Evolutionary conservation across 1,284 basidiomycete species (phyloP).

Genomic region (Lentinus polychrous): DNA sequence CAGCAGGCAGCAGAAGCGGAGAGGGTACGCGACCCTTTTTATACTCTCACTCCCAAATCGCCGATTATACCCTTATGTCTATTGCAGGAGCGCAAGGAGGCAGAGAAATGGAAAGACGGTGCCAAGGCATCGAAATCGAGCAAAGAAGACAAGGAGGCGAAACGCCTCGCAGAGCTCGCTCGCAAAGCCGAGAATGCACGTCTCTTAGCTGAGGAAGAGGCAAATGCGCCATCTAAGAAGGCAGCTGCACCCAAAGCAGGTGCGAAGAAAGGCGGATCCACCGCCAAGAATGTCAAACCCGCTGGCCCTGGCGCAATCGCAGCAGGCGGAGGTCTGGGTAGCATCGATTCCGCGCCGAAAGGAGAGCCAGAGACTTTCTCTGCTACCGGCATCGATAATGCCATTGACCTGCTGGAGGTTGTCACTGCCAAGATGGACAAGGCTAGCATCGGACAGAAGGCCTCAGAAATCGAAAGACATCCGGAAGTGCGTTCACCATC

Average conservation of each 20-base stretch:
- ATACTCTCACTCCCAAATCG: constrained; percentile 1
- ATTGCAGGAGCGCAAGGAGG: constrained; percentile 68
- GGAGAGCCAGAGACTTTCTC: constrained; percentile 62
- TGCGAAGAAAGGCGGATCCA: constrained; percentile 37
- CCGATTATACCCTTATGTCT: not conserved
- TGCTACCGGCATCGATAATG: constrained; percentile 89
- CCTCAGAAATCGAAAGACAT: constrained; percentile 85
- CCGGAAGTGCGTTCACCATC: constrained; percentile 66
- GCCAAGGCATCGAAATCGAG: constrained; percentile 49
- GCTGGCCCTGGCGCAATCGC: constrained; percentile 74
- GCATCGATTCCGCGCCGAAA: constrained; percentile 22
- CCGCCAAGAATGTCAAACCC: constrained; percentile 42
- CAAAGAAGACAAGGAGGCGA: constrained; percentile 73
- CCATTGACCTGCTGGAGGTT: constrained; percentile 82
- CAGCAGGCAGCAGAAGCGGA: constrained; percentile 51
- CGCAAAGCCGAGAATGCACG: constrained; percentile 75
- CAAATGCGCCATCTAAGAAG: constrained; percentile 51
- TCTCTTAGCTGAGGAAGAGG: constrained; percentile 82
- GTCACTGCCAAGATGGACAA: constrained; percentile 93
- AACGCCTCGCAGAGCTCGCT: constrained; percentile 65
- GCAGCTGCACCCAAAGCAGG: constrained; percentile 65
- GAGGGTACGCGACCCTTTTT: constrained; percentile 35
- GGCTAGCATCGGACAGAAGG: constrained; percentile 78
- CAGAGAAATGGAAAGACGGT: constrained; percentile 72
- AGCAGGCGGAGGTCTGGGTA: constrained; percentile 48